Base-by-base conservation (phyloP, 2,329 filamentous ascomycete species). In the Microdochium trichocladiopsis region DNA sequence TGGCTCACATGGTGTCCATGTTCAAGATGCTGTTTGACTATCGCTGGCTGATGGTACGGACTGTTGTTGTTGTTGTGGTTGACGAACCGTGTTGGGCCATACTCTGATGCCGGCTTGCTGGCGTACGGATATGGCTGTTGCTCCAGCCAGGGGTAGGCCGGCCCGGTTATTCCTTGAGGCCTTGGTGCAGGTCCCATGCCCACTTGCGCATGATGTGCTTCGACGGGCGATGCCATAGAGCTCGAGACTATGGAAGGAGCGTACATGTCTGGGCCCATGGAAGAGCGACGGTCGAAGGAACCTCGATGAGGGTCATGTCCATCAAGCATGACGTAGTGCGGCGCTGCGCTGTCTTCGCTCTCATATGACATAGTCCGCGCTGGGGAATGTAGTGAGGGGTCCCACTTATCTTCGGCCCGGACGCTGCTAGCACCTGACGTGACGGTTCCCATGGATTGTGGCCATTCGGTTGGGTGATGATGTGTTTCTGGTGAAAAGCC, bases 291-390 rank as follows among this genome's bases (percentile, higher is more conserved):
- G 41, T 75, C 75, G 52, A 73, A 78, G 9, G 67, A 57, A n/a
- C 67, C 63, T 36, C 58, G 54, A 33, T 68, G 60, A n/a, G 71
- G 61, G 53, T 74, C 78, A 23, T 71, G 69, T 1, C 62, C 55
- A 18, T 69, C 16, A 22, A 45, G 41, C 6, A 45, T 22, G 18
- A 22, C 18, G 12, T 45, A 45, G 12, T 45, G 41, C 41, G 41
- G 41, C 6, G 16, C 41, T 8, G 41, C 10, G 12, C 41, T 60
- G 33, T 64, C 62, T 18, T 78, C 76, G 43, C 71, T 69, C 25
- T 75, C 69, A 49, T 75, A 79, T 0, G 77, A 78, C 59, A 78
- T 64, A 4, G 76, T 78, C 47, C 77, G 70, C 25, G 41, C 21
- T 8, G 10, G 41, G 3, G 41, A 45, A 18, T 45, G 41, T 18